Evolutionary conservation across 345 rosid genomes (phyloP), one percentile per base, ranked within the genome.

Genomic region (Syzygium oleosum): DNA sequence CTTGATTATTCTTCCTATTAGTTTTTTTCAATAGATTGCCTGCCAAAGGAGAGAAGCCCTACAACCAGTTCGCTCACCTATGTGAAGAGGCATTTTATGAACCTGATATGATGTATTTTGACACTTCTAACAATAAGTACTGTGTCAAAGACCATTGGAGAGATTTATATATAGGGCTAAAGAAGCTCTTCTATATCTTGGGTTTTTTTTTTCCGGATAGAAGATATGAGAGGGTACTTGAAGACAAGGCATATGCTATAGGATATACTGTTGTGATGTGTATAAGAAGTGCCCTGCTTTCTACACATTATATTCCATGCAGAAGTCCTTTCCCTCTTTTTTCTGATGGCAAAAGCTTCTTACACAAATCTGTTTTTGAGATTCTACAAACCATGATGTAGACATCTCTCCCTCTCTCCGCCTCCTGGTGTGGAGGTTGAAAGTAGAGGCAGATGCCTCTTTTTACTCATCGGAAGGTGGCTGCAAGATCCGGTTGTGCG

Each of bases 11-110:
- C 86, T 73, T 73, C 49, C 80, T 9, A 9, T 34, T 73, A 73
- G 80, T 73, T 9, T 73, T 34, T 38, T 59, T 34, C 80, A 19
- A 65, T 63, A 13, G 53, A 53, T 78, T 58, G 87, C 90, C 93
- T 95, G 97, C 97, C 99, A 93, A 91, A 59, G 92, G 94, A 92
- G 93, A 92, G 96, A 86, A 87, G 92, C 96, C 98, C 97, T 88
- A 83, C 54, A 65, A 89, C 87, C 88, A 93, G 94, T 91, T 93
- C 93, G 91, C 98, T 95, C 91, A 94, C 52, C 55, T 15, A 77
- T n/a, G 54, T 6, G 22, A 51, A 46, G 12, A 51, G 25, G 14
- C 31, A 46, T 2, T 31, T 29, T 55, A 31, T 19, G 51, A 53
- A 31, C 41, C 49, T 12, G 9, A 12, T 51, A 19, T 31, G 6